phyloP scores from a whole-genome alignment of 345 rosid genomes.

The Aurinia saxatilis region DNA sequence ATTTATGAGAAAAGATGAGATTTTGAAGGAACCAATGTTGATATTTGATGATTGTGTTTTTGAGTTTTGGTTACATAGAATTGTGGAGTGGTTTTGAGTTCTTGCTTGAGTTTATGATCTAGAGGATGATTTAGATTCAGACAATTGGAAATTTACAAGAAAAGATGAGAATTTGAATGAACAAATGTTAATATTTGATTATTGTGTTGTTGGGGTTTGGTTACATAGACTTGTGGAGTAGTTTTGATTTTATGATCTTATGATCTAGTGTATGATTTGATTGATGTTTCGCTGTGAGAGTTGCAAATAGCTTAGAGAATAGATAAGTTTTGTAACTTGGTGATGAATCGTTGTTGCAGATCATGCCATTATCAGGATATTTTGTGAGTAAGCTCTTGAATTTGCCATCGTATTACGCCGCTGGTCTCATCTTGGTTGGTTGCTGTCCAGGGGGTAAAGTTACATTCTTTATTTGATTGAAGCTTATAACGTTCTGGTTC shows the following conservation, averaged over 20 bases:
- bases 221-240: neutral
- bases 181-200: no score
- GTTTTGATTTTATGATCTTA: neutral
- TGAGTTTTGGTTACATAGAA: no score
- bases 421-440: conserved; percentile 84
- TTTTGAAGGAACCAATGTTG: neutral
- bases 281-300: neutral
- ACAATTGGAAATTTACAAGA: no score
- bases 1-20: no score
- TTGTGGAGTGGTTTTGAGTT: no score
- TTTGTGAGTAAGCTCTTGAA: conserved; percentile 73
- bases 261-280: neutral
- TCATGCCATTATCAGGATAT: conserved; percentile 84
- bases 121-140: neutral
- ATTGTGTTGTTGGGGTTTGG: no score
- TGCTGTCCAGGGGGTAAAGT: conserved; percentile 89
- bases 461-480: neutral
- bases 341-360: conserved; percentile 36
- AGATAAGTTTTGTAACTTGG: neutral
- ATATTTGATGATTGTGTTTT: conserved; percentile 7
- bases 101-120: neutral
- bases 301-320: neutral
- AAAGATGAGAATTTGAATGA: no score
- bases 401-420: conserved; percentile 83
- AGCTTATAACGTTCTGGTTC: neutral